A percentile compares a stretch with the other conserved stretches of the same genome.
Conservation (phyloP, 2,329 filamentous ascomycete genomes). For the Lomentospora prolificans region DNA sequence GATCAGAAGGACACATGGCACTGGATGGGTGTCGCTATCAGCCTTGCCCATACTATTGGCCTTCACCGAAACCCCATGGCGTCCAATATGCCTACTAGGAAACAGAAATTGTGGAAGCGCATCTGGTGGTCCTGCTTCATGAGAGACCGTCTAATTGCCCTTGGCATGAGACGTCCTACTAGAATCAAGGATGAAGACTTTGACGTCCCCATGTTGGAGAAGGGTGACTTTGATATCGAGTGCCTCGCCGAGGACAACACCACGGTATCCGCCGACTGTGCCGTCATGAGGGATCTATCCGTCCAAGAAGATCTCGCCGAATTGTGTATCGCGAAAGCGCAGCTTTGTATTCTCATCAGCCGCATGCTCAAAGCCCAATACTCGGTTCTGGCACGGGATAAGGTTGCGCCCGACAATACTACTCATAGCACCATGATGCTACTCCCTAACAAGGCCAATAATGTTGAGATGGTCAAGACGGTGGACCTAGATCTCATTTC, state of each 20-base stretch:
- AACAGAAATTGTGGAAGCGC: constrained; percentile 81
- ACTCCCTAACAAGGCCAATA: constrained; percentile 80
- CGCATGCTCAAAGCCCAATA: constrained; percentile 87
- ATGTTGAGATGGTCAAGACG: constrained; percentile 64
- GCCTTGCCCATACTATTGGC: constrained; percentile 85
- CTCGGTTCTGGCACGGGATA: constrained; percentile 78
- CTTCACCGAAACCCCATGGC: constrained; percentile 75
- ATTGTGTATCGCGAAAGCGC: constrained; percentile 87
- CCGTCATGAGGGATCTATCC: constrained; percentile 56
- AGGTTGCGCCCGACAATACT: constrained; percentile 65
- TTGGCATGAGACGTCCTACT: constrained; percentile 88
- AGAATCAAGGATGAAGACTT: constrained; percentile 90
- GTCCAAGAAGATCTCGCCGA: constrained; percentile 72
- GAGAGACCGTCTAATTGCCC: constrained; percentile 81
- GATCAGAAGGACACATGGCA: constrained; percentile 98
- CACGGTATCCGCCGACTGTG: constrained; percentile 60
- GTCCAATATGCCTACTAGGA: constrained; percentile 62
- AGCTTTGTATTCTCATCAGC: constrained; percentile 81
- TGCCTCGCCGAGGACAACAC: constrained; percentile 57
- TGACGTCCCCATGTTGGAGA: constrained; percentile 80
- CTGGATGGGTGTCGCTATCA: constrained; percentile 96
- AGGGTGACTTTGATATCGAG: constrained; percentile 75
- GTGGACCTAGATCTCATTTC: constrained; percentile 71
- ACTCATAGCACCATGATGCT: constrained; percentile 79
- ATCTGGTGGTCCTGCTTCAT: constrained; percentile 99